phyloP scores from a whole-genome alignment of 345 rosid genomes.

The Geranium rotundifolium region DNA sequence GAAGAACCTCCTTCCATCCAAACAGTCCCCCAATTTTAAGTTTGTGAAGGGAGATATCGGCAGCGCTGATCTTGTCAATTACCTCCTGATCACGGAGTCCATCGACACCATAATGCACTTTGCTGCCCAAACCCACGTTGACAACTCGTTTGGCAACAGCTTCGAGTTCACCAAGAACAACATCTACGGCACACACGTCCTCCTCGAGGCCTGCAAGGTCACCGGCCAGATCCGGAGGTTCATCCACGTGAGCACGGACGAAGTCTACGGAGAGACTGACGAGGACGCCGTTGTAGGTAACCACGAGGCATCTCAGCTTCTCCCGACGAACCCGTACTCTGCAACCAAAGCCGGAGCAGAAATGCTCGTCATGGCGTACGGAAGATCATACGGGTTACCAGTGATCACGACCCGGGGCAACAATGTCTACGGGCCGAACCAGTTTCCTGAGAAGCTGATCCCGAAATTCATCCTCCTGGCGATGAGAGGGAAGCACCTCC shows the following conservation, averaged over 20 bases:
- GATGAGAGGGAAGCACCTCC: conserved; percentile 56
- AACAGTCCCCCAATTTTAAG: conserved; percentile 64
- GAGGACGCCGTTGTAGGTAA: conserved; percentile 92
- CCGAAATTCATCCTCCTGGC: conserved; percentile 85
- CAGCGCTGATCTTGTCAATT: conserved; percentile 84
- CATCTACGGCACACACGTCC: conserved; percentile 81
- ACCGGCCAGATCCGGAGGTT: conserved; percentile 84
- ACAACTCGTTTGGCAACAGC: conserved; percentile 83
- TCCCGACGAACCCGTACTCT: conserved; percentile 89
- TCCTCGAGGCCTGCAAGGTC: conserved; percentile 83
- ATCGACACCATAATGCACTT: conserved; percentile 92
- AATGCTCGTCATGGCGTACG: conserved; percentile 97
- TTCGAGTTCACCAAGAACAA: conserved; percentile 89
- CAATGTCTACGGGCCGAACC: conserved; percentile 85
- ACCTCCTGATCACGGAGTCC: conserved; percentile 71
- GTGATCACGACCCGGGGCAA: conserved; percentile 90
- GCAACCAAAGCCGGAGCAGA: conserved; percentile 89
- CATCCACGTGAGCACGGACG: conserved; percentile 89
- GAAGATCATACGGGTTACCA: conserved; percentile 77
- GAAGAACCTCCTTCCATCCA: conserved; percentile 61
- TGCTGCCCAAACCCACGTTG: conserved; percentile 87
- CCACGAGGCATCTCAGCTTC: conserved; percentile 90
- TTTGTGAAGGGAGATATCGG: conserved; percentile 76
- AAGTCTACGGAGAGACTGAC: conserved; percentile 86
- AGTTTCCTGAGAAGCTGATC: conserved; percentile 81